These are phyloP conservation scores for Aleurites moluccanus DNA, from an alignment of 441 rosid genomes.

Conservation along the genomic window DNA sequence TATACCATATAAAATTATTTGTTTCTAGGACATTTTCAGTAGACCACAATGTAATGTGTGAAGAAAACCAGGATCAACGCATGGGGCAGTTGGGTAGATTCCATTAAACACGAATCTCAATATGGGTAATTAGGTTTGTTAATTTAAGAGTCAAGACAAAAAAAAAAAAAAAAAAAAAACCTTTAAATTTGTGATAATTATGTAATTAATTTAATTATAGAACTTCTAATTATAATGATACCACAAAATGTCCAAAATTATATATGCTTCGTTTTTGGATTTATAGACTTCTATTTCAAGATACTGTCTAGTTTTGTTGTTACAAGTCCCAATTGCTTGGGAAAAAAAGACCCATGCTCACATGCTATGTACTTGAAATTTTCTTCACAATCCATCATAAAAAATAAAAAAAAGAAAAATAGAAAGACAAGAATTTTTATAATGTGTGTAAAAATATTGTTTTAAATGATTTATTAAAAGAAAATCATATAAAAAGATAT, in stretches of 20 bases:
- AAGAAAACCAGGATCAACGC: conserved; percentile 11
- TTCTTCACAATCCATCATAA: not conserved
- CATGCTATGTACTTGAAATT: not conserved
- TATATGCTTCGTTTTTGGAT: conserved; percentile 17
- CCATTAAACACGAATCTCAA: conserved; percentile 16
- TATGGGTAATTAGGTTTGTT: not conserved
- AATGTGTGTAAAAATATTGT: no score
- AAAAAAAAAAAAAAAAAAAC: no score
- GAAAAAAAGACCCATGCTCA: not conserved
- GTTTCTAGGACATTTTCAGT: not conserved
- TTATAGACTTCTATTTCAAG: not conserved
- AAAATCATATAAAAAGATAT: no score
- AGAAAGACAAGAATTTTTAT: no score
- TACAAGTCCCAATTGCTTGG: not conserved
- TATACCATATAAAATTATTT: not conserved
- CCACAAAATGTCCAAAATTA: not conserved
- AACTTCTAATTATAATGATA: not conserved
- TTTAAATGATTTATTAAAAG: no score
- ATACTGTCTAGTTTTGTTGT: not conserved
- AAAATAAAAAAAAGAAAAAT: no score
- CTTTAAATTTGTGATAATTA: no score
- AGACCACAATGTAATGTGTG: conserved; percentile 10
- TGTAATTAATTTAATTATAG: not conserved
- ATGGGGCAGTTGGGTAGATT: not conserved
- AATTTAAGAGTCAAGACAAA: not conserved